Base-by-base conservation (phyloP, 192 early-diverging fungal species). In the Spinellus fusiger region DNA sequence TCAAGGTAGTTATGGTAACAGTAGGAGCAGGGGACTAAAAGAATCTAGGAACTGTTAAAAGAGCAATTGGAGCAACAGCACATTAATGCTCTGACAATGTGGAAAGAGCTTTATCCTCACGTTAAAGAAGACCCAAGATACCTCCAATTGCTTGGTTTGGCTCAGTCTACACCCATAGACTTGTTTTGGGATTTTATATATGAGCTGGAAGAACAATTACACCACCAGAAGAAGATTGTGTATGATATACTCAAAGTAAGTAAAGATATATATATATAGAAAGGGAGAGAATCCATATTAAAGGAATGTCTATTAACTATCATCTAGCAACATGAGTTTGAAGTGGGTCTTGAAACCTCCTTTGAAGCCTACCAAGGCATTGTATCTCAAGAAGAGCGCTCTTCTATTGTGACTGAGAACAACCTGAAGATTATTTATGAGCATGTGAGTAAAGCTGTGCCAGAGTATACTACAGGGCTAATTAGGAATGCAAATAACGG, bases 181-280 rank as follows among this genome's bases (percentile, higher is more conserved):
- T 61, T 98, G 31, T 98, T 96, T 69, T 96, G 94, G 90, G 96
- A 98, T 68, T 59, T 86, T 4, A 67, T 95, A 12, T 85, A 92
- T 56, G 82, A 88, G 23, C 70, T 97, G 2, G 88, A 92, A 18
- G 91, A 96, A 28, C 69, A 77, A 13, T 76, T 86, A 15, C 82
- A 90, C 62, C 73, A 81, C 32, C 79, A 90, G 32, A 77, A 87
- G 18, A 87, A 86, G 60, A 73, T 70, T 20, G 70, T 94, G 2
- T 79, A 86, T 29, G 87, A 89, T 26, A 28, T 79, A 25, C 54
- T 93, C 25, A 82, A 81, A 74, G 81, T 78, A 70, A 49, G 56
- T 64, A 9, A 51, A 0, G 55, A 3, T 44, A 10, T 44, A 44
- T 67, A 18, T 72, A 31, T 31, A 13, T 73, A 37, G 12, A 1